Evolutionary conservation across 148 eudicot genomes (phyloP).

Genomic region (Suaeda aralocaspica): DNA sequence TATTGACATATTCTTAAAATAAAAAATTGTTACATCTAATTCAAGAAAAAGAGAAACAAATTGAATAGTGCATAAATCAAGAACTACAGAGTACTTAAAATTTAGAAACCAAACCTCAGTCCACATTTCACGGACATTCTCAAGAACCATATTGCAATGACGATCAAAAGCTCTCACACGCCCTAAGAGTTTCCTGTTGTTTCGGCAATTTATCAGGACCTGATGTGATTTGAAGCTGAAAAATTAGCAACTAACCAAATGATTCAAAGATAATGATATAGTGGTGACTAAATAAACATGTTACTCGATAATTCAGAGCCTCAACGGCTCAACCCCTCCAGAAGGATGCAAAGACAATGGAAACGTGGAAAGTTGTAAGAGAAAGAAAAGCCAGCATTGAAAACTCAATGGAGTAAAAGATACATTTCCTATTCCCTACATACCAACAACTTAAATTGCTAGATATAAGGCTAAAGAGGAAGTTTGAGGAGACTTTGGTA

Average conservation of each 20-base stretch:
- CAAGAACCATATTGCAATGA: constrained; percentile 79
- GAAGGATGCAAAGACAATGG: no score
- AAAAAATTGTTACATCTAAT: no score
- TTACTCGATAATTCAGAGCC: not conserved
- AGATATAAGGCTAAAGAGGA: not conserved
- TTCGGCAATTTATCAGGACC: constrained; percentile 94
- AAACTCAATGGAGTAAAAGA: not conserved
- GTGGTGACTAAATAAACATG: not conserved
- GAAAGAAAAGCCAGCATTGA: not conserved
- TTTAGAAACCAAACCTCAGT: constrained; percentile 71
- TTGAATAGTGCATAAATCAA: no score
- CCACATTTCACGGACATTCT: constrained; percentile 89
- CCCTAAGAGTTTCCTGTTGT: constrained; percentile 76
- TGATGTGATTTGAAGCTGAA: constrained; percentile 18
- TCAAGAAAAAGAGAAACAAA: no score
- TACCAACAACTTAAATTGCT: not conserved
- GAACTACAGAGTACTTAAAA: no score
- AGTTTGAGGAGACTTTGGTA: no score
- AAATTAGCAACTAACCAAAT: not conserved
- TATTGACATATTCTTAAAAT: no score
- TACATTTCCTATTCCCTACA: not conserved
- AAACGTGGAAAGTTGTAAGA: no score
- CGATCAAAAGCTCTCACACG: constrained; percentile 76
- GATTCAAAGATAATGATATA: not conserved
- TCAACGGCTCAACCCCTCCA: no score